Evolutionary conservation across 768 basidiomycete species (phyloP).

Genomic region (Kwoniella pini): DNA sequence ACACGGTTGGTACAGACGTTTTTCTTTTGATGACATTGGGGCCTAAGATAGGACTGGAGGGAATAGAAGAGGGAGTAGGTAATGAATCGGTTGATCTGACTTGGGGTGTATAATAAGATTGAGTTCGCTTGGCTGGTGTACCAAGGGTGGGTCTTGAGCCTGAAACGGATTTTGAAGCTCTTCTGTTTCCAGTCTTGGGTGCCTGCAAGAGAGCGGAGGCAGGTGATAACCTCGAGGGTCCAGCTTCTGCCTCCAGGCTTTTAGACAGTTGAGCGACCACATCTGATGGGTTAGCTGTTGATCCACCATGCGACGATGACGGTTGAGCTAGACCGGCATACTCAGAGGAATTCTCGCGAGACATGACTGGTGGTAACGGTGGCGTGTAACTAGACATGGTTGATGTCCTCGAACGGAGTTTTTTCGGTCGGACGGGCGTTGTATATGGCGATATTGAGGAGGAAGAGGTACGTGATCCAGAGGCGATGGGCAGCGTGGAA

Average conservation of each 20-base stretch:
- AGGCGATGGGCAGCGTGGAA: conserved; percentile 5
- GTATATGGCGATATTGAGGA: no score
- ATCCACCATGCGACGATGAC: not conserved
- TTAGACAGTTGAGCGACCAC: conserved; percentile 14
- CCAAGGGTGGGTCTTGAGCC: conserved; percentile 17
- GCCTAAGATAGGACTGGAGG: not conserved
- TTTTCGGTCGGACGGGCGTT: conserved; percentile 7
- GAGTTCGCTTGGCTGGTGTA: conserved; percentile 14
- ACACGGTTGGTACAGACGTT: conserved; percentile 34
- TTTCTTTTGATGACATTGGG: conserved; percentile 24
- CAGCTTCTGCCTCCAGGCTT: conserved; percentile 21
- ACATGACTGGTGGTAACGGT: conserved; percentile 41
- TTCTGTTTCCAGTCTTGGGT: conserved; percentile 1
- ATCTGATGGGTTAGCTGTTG: conserved; percentile 10
- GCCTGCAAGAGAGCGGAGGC: not conserved
- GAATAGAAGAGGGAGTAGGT: not conserved
- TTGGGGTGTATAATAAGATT: conserved; percentile 24
- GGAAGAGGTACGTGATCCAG: not conserved
- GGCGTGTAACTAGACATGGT: conserved; percentile 29
- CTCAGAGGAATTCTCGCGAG: conserved; percentile 44
- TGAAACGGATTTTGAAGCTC: conserved; percentile 38
- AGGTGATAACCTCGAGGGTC: conserved; percentile 12
- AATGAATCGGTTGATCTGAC: conserved; percentile 8
- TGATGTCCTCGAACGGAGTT: conserved; percentile 32
- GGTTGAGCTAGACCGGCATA: conserved; percentile 4